phyloP scores from a whole-genome alignment of 305 asterid species.

The Plantago coronopus region DNA sequence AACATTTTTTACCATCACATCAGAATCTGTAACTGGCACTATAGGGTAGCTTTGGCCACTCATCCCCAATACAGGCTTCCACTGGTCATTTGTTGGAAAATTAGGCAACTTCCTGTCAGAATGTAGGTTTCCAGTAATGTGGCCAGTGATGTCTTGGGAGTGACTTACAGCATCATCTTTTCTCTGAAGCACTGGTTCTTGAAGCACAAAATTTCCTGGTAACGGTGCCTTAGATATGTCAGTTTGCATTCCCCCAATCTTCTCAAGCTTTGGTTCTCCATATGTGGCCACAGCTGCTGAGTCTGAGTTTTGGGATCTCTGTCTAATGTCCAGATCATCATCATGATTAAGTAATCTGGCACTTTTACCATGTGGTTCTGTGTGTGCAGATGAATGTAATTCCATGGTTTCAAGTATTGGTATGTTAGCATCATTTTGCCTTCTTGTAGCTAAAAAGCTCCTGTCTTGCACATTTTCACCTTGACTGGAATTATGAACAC shows the following conservation, averaged over 20 bases:
- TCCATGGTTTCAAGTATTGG: conserved; percentile 48
- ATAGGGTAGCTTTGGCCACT: conserved; percentile 45
- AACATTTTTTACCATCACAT: conserved; percentile 31
- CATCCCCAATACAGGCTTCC: conserved; percentile 69
- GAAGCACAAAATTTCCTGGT: conserved; percentile 36
- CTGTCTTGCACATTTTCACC: conserved; percentile 57
- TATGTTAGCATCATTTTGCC: conserved; percentile 43
- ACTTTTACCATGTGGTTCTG: conserved; percentile 47
- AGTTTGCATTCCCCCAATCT: conserved; percentile 35
- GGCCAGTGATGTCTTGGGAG: conserved; percentile 40
- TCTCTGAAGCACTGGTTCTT: conserved; percentile 40
- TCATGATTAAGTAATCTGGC: conserved; percentile 38
- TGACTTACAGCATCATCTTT: conserved; percentile 43
- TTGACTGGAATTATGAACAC: conserved; percentile 32
- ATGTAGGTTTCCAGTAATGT: conserved; percentile 41
- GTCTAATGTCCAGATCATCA: conserved; percentile 45
- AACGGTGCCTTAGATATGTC: conserved; percentile 40
- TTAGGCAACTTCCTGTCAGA: conserved; percentile 47
- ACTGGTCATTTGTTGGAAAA: conserved; percentile 57
- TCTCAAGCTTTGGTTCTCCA: conserved; percentile 50
- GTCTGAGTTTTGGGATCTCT: conserved; percentile 36
- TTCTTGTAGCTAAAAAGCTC: conserved; percentile 43
- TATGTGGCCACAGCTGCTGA: conserved; percentile 41
- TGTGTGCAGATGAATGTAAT: conserved; percentile 47
- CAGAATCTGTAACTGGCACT: conserved; percentile 46